Base-by-base conservation (phyloP, 306 rosid genomes). In the Hippophae rhamnoides region DNA sequence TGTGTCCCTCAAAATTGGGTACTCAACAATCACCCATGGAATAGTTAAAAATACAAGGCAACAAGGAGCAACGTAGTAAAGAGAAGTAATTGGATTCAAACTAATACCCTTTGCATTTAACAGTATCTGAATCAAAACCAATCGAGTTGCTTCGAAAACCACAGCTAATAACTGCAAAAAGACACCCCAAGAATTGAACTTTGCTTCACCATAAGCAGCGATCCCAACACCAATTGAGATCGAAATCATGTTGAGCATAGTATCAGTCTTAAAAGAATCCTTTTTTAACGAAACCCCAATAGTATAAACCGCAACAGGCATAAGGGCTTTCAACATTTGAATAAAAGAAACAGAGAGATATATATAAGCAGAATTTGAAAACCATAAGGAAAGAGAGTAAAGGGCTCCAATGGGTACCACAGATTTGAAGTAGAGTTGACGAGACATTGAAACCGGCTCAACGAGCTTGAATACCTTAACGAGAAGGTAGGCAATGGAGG, bases 31-130 rank as follows among this genome's bases (percentile, higher is more conserved):
- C 5, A 88, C 7, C 96, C 96, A 85, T 0, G 96, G 96, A 0
- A 88, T 13, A 11, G 86, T 78, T 13, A 88, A 58, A 57, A 88
- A 88, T 43, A 73, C 77, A 42, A 88, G 65, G 49, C 96, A 88
- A 49, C 96, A 88, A 2, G 96, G 96, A 0, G 96, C 96, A 11
- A 88, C 78, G 14, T 88, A 88, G 63, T 85, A 88, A 10, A 88
- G 81, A 1, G 96, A 88, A 2, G 94, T 85, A 10, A 88, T 88
- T 1, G 96, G 96, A 62, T 88, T 88, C 59, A 88, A 14, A 8
- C 76, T 82, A 41, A 88, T 85, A 13, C 96, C 96, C 50, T 83
- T 88, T 0, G 96, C 84, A 53, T 75, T 83, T 12, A 88, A 74
- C 67, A 88, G 23, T 69, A 88, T 88, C 77, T 85, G 94, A 7